Base-by-base conservation (phyloP, 352 stramenopile genomes). In the Poterioochromonas sp. region DNA sequence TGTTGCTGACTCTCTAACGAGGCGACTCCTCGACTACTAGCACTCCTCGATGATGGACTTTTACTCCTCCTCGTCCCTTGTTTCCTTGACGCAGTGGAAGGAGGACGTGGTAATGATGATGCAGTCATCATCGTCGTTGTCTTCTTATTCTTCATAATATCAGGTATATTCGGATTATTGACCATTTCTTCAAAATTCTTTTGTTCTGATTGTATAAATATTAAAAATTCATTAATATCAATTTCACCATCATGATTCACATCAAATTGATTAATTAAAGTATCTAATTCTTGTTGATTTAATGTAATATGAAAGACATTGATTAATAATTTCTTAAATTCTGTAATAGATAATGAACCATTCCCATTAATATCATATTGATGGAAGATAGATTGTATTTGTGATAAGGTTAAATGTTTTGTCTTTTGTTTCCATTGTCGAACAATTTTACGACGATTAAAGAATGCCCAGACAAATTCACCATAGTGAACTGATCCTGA, bases 401-500 rank as follows among this genome's bases (percentile, higher is more conserved):
- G 77, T n/a, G 18, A 26, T 34, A 80, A 35, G 1, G 77, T 80
- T 29, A 80, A 22, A 2, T 29, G 37, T 62, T 69, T 37, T 39
- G 77, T 71, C n/a, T 68, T 53, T 0, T 12, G 39, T 53, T 47
- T 64, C 78, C 41, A 73, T 58, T 62, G 60, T 22, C 51, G 34
- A 58, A 81, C 54, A 26, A 81, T 22, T 44, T 44, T 40, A 29
- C 71, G 15, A 12, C 78, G 41, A 69, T 80, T 81, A 54, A 81
- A 81, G 44, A 81, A 81, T n/a, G 78, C 78, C 73, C 73, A 81
- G 18, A 82, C 34, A 41, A 81, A 81, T 54, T 82, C 78, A 41
- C 78, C 76, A 64, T 70, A 77, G 43, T 81, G 40, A 41, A 81
- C 29, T 22, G 29, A 70, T n/a, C 74, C 74, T 18, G 22, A 60